Conservation (phyloP, 768 basidiomycete species). For the Sistotremastrum suecicum region DNA sequence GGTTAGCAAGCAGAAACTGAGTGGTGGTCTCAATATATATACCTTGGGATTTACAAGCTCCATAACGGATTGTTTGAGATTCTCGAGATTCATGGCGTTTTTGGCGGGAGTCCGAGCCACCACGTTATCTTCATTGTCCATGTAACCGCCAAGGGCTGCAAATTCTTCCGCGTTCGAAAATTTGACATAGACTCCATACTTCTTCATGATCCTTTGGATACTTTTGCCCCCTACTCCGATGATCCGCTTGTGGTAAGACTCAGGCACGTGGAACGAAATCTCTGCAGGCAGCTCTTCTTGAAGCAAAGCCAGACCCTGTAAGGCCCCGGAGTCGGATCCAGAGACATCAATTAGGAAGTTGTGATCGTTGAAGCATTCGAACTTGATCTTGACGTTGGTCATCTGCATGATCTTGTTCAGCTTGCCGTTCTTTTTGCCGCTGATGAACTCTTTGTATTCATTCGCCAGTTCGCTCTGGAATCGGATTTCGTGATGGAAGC, state of each 20-base stretch:
- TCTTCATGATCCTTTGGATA: conserved; percentile 99
- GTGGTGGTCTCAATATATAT: conserved; percentile 7
- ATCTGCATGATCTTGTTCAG: conserved; percentile 99
- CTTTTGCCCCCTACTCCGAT: conserved; percentile 97
- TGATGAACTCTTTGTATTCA: conserved; percentile 97
- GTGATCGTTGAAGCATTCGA: conserved; percentile 94
- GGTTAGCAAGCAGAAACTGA: no score
- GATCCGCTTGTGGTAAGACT: conserved; percentile 96
- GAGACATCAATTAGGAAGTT: conserved; percentile 90
- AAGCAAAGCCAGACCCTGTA: conserved; percentile 77
- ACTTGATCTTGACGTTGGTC: conserved; percentile 95
- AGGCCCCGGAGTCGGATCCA: conserved; percentile 68
- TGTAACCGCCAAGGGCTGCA: conserved; percentile 84
- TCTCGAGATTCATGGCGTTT: conserved; percentile 89
- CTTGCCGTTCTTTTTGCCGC: conserved; percentile 98
- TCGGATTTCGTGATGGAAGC: conserved; percentile 93
- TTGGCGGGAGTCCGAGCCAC: conserved; percentile 97
- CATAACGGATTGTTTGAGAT: conserved; percentile 93
- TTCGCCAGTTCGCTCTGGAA: conserved; percentile 97
- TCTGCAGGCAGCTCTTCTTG: conserved; percentile 98
- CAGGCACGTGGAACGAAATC: conserved; percentile 96
- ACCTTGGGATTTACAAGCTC: conserved; percentile 96
- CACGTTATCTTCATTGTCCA: conserved; percentile 97
- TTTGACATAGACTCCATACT: conserved; percentile 98
- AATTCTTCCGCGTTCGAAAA: conserved; percentile 98